Evolutionary conservation across 2,329 filamentous ascomycete species (phyloP).

Genomic region (Nannizziopsis barbatae): DNA sequence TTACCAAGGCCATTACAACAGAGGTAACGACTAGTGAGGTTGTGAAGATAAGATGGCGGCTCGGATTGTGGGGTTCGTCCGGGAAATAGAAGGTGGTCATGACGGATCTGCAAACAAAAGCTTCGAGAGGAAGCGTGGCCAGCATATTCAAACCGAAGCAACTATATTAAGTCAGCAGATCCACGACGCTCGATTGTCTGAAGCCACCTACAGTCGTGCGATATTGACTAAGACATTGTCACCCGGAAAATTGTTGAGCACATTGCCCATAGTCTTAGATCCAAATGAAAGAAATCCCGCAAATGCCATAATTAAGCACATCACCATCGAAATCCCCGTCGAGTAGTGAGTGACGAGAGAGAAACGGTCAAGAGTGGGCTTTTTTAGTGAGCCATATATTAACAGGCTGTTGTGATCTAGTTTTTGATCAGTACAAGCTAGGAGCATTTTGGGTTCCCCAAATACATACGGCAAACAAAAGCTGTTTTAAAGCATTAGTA

Average conservation of each 20-base stretch:
- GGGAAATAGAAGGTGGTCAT: conserved; percentile 78
- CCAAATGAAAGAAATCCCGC: conserved; percentile 89
- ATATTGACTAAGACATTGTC: conserved; percentile 91
- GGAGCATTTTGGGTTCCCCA: conserved; percentile 13
- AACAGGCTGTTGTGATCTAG: conserved; percentile 86
- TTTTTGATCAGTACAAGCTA: conserved; percentile 1
- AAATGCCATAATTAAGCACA: conserved; percentile 78
- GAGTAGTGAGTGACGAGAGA: conserved; percentile 86
- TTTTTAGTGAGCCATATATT: conserved; percentile 91
- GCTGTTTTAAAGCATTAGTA: conserved; percentile 36
- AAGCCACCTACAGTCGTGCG: conserved; percentile 55
- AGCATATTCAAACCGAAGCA: conserved; percentile 99
- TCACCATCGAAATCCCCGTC: conserved; percentile 78
- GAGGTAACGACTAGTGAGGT: conserved; percentile 69
- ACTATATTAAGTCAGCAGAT: conserved; percentile 25
- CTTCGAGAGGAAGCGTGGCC: conserved; percentile 88
- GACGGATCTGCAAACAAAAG: conserved; percentile 93
- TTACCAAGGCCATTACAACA: conserved; percentile 66
- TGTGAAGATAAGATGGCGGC: conserved; percentile 76
- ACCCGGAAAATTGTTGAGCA: conserved; percentile 91
- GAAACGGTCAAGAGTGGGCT: conserved; percentile 92
- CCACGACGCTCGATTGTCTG: neutral
- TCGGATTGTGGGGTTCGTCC: conserved; percentile 64
- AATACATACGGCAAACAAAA: conserved; percentile 52
- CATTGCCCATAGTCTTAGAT: conserved; percentile 82